Evolutionary conservation across 805 yeast genomes (phyloP), one percentile per base, ranked within the genome.

Genomic region (Tetrapisispora pingtungensis): DNA sequence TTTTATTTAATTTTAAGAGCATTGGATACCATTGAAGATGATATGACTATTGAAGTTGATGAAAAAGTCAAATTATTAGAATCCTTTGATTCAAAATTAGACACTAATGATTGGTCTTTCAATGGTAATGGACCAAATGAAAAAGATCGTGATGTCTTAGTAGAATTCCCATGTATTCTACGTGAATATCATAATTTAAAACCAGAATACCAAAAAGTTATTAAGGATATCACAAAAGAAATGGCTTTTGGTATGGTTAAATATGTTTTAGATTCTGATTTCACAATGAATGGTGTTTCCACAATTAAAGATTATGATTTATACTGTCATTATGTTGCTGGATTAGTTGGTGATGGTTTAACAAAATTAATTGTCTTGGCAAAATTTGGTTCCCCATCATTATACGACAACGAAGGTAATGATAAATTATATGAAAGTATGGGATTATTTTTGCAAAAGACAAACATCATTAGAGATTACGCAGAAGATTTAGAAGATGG

Each of bases 161-260:
- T 78, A 14, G 82, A 86, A 49, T 93, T 90, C 59, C 81, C 84
- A 56, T 58, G 65, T 38, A 72, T 93, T 35, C 69, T 90, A 54
- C 54, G 64, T 7, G 94, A 86, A 61, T 89, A 72, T 63, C 89
- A 84, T 62, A 69, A 71, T 48, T 72, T 93, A 57, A 78, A 80
- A 57, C 79, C 85, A 7, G 79, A 72, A 46, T 90, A 88, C 65
- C 90, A 84, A 66, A 82, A 74, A 44, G 80, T 88, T 33, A 78
- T 93, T 54, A 75, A 74, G 54, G 86, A 83, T 48, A 85, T 88
- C 55, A 81, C 96, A 37, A 54, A 69, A 45, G 73, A 82, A 63
- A 93, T 93, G 98, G 98, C 97, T 46, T 80, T 85, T 53, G 98
- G 98, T 45, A 93, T 93, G 98, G 97, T 97, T 26, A 89, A 86